Conservation (phyloP, 2,329 filamentous ascomycete genomes). For the Nemania serpens region DNA sequence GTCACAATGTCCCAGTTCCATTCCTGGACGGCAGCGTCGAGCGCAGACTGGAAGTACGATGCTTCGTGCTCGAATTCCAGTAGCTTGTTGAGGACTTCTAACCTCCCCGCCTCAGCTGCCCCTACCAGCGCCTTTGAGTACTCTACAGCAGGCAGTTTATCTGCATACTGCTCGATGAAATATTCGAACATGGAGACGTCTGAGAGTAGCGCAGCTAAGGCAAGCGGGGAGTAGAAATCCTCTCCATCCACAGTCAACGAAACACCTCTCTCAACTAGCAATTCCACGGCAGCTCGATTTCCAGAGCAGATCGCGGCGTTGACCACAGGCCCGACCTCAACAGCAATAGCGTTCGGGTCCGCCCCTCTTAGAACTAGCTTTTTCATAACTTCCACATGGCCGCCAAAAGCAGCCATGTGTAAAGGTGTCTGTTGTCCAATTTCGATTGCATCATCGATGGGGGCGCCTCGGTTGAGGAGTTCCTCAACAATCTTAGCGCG, state of each 20-base stretch:
- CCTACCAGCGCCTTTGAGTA: slow-evolving; percentile 47
- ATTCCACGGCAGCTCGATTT: slow-evolving; percentile 46
- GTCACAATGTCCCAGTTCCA: slow-evolving; percentile 47
- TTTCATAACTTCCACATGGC: slow-evolving; percentile 47
- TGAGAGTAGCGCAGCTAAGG: slow-evolving; percentile 45
- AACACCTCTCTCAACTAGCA: slow-evolving; percentile 47
- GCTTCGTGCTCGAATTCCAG: slow-evolving; percentile 43
- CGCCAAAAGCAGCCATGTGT: slow-evolving; percentile 46
- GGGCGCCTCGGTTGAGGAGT: slow-evolving; percentile 42
- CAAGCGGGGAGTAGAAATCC: slow-evolving; percentile 42
- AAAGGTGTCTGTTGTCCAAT: slow-evolving; percentile 43
- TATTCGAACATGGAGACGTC: slow-evolving; percentile 50
- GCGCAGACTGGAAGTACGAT: slow-evolving; percentile 42
- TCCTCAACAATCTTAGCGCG: slow-evolving; percentile 45
- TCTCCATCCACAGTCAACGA: slow-evolving; percentile 42
- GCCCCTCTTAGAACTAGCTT: slow-evolving; percentile 46
- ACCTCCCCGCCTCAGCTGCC: slow-evolving; percentile 46
- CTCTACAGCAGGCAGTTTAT: slow-evolving; percentile 45
- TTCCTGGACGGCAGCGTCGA: slow-evolving; percentile 41
- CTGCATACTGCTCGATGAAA: slow-evolving; percentile 46
- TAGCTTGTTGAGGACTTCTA: slow-evolving; percentile 47
- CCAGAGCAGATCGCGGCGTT: slow-evolving; percentile 50
- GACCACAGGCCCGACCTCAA: slow-evolving; percentile 43
- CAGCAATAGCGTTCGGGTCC: slow-evolving; percentile 42
- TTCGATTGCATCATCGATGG: slow-evolving; percentile 44